Base-by-base conservation (phyloP, 257 asterid genomes). In the Penstemon barbatus region DNA sequence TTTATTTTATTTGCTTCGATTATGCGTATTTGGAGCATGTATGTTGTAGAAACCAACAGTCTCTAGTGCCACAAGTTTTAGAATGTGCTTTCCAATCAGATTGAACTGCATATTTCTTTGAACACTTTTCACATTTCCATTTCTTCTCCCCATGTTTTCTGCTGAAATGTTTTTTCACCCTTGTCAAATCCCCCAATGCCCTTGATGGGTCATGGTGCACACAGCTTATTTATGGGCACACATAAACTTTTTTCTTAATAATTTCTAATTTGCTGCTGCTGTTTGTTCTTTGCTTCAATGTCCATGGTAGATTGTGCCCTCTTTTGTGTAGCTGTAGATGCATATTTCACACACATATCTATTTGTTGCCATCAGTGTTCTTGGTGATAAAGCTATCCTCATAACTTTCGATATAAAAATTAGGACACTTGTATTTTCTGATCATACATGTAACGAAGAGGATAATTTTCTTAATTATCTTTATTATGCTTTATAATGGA, bases 41-140 rank as follows among this genome's bases (percentile, higher is more conserved):
- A n/a, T n/a, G n/a, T n/a, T n/a, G n/a, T n/a, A n/a, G n/a, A n/a
- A n/a, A n/a, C n/a, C n/a, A n/a, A n/a, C n/a, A 93, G 77, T 93
- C 98, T 55, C 83, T 90, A 3, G 98, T 93, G 75, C 98, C 98
- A 80, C 98, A 93, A 64, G 88, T 88, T 68, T 90, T 93, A 52
- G 96, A 84, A 63, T 93, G 98, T 5, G 96, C 97, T 76, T 93
- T 93, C 97, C 98, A 93, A 70, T 93, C 98, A 0, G 96, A 93
- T 77, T 84, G 87, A 78, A 88, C 97, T 1, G 98, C 98, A 70
- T 92, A 92, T 49, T 79, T 77, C 79, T 88, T 92, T 5, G 96
- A 82, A 71, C 98, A 92, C 70, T 86, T 89, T 60, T 86, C 96
- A 65, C 98, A 92, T 80, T 90, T 90, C 93, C 93, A 92, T 64